Conservation (phyloP, 1,139 yeast genomes). For the Blastobotrys apis region DNA sequence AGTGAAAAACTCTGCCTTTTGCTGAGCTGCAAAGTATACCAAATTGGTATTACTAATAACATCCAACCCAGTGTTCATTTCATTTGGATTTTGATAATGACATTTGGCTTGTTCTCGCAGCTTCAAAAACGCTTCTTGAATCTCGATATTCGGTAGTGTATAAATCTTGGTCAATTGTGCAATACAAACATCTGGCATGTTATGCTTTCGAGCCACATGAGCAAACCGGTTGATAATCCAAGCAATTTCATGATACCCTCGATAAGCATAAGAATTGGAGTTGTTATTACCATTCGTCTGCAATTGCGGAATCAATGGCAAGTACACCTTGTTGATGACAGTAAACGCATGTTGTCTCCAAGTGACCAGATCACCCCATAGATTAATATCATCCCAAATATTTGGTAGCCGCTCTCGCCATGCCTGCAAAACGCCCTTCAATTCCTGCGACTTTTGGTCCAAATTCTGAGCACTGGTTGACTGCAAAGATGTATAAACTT, state of each 20-base stretch:
- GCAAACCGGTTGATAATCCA: constrained; percentile 99
- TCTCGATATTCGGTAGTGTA: constrained; percentile 94
- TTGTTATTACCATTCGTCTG: constrained; percentile 62
- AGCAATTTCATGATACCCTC: constrained; percentile 98
- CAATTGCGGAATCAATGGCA: constrained; percentile 85
- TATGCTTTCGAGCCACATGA: constrained; percentile 94
- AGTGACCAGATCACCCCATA: constrained; percentile 96
- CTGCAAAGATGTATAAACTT: constrained; percentile 82
- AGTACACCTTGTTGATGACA: constrained; percentile 89
- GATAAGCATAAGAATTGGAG: constrained; percentile 85
- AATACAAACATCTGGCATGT: constrained; percentile 95
- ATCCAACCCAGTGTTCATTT: constrained; percentile 89
- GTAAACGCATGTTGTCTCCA: constrained; percentile 99
- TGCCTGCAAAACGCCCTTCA: constrained; percentile 89
- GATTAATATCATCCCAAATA: constrained; percentile 93
- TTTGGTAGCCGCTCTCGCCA: constrained; percentile 98
- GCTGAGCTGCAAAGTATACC: constrained; percentile 94
- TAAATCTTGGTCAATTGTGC: constrained; percentile 90
- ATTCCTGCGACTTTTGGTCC: constrained; percentile 88
- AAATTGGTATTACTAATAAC: constrained; percentile 94
- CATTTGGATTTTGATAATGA: constrained; percentile 85
- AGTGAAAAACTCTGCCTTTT: constrained; percentile 95
- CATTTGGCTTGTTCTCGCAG: constrained; percentile 97
- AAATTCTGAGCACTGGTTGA: constrained; percentile 89
- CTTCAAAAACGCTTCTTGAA: constrained; percentile 95